A percentile compares a stretch with the other conserved stretches of the same genome.
These are phyloP conservation scores for Arachnomyces sp. DNA, from an alignment of 2,329 filamentous ascomycete genomes.

Conservation along the genomic window DNA sequence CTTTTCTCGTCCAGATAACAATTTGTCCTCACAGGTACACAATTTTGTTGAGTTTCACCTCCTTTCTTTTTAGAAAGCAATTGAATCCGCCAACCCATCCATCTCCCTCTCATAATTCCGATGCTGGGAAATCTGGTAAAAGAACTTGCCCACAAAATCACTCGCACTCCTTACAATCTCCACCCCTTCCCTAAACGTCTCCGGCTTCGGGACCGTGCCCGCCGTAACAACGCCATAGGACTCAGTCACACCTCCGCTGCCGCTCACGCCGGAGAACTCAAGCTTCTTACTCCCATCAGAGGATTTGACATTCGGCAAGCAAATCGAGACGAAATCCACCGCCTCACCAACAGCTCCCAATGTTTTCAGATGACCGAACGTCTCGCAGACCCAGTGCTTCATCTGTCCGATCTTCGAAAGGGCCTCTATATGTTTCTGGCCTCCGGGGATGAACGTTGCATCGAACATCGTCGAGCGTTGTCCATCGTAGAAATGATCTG, in stretches of 20 bases:
- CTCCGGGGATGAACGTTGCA: conserved; percentile 64
- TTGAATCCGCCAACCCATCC: conserved; percentile 57
- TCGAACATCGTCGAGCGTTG: conserved; percentile 72
- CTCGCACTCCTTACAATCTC: conserved; percentile 59
- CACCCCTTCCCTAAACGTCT: conserved; percentile 55
- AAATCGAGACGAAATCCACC: conserved; percentile 53
- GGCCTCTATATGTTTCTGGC: conserved; percentile 44
- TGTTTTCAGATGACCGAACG: conserved; percentile 73
- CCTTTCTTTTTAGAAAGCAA: conserved; percentile 65
- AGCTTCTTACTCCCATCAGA: conserved; percentile 37
- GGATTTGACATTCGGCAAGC: conserved; percentile 21
- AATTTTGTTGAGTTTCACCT: too few species aligned
- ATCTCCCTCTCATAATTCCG: conserved; percentile 67
- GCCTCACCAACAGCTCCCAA: conserved; percentile 70
- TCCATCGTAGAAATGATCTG: conserved; percentile 72
- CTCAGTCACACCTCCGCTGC: conserved; percentile 47
- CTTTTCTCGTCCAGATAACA: conserved; percentile 7
- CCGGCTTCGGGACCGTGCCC: conserved; percentile 42
- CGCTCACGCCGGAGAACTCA: conserved; percentile 40
- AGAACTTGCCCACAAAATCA: conserved; percentile 65
- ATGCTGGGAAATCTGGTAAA: conserved; percentile 62
- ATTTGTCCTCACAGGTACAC: too few species aligned
- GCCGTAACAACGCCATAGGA: conserved; percentile 74
- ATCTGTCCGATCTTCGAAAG: conserved; percentile 65
- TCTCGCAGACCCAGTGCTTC: conserved; percentile 69